Evolutionary conservation across 352 stramenopile genomes (phyloP), one percentile per base, ranked within the genome.

Genomic region (Globisporangium abappressorium): DNA sequence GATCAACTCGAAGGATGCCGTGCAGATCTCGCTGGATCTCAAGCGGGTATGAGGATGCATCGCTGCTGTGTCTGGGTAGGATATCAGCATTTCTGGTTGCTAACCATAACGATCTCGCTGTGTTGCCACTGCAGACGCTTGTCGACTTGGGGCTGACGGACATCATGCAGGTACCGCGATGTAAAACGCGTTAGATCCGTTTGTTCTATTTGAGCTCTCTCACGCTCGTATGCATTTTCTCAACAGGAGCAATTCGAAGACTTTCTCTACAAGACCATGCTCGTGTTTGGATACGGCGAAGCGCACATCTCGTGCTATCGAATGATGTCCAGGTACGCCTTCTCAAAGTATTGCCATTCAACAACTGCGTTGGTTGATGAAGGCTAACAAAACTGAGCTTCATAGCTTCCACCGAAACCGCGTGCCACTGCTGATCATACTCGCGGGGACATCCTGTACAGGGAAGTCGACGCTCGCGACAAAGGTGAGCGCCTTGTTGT

Each of bases 181-280:
- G 30, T 15, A 20, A 26, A 20, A 26, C n/a, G 5, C 36, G 15
- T 18, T 4, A 20, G 26, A 43, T 15, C n/a, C 24, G n/a, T 8
- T 47, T 57, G 28, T 2, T n/a, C 26, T 38, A n/a, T 41, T 5
- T 34, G 36, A 33, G 30, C 30, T 46, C 18, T 51, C 15, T 22
- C 43, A 51, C 43, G 22, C 20, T 51, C 6, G 18, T 11, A 51
- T 51, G 43, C 6, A 4, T 22, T 22, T 20, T 51, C 12, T 5
- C 18, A 49, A 30, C 61, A 91, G 84, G 88, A 96, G 62, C 86
- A 94, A 80, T 96, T 96, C 65, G 88, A 96, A 65, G 87, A 96
- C 62, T 96, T 96, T 70, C 67, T 96, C 64, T 96, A 96, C 78
- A 96, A 96, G 74, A 96, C 88, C 8, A 93, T 96, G 85, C 77